Conservation (phyloP, 2,329 filamentous ascomycete species). For the Cercospora sojina region DNA sequence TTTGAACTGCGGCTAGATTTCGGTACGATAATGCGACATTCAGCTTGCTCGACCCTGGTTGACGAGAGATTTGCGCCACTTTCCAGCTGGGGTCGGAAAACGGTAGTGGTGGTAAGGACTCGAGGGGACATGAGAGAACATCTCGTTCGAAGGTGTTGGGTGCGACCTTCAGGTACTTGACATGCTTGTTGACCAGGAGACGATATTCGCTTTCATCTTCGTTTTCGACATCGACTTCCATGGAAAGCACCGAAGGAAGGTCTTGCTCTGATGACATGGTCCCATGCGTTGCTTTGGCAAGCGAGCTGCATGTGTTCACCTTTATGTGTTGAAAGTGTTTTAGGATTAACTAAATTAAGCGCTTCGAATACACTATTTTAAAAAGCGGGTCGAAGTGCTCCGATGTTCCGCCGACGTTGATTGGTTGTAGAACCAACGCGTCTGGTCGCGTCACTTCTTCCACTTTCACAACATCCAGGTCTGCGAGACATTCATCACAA, state of each 20-base stretch:
- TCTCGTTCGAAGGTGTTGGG: neutral
- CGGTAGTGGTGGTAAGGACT: neutral
- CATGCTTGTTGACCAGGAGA: neutral
- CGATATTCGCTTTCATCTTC: constrained; percentile 1
- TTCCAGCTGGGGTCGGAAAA: neutral
- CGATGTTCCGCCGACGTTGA: neutral
- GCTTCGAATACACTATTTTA: neutral
- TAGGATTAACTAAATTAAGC: neutral
- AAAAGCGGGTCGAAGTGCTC: neutral
- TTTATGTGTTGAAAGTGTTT: neutral
- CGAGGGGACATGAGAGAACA: neutral
- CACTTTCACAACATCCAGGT: neutral
- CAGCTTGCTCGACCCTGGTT: neutral
- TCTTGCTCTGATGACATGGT: neutral
- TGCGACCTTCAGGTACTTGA: neutral
- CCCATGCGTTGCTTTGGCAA: neutral
- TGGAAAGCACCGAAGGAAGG: neutral
- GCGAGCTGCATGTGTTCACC: neutral
- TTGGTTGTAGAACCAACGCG: neutral
- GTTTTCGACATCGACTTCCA: constrained; percentile 1
- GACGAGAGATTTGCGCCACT: neutral
- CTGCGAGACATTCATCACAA: neutral
- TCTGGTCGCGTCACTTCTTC: neutral
- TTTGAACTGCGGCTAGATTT: neutral
- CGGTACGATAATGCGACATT: neutral